Base-by-base conservation (phyloP, 176 grass and related monocot species). In the Aegilops sharonensis region DNA sequence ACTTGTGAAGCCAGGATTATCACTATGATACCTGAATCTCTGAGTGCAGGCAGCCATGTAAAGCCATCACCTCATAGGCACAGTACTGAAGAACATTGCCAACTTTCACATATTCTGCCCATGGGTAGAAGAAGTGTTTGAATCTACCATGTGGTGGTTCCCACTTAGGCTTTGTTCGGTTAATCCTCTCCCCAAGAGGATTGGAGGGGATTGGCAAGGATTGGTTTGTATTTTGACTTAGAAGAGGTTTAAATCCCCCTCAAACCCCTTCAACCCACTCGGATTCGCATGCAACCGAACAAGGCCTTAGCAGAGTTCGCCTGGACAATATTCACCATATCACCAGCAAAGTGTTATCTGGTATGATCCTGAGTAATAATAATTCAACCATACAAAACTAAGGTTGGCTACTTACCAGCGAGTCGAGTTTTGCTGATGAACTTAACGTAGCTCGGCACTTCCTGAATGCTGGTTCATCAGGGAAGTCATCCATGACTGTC, bases 111-210 rank as follows among this genome's bases (percentile, higher is more conserved):
- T 96, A 93, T 74, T 96, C 85, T 21, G 27, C 71, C 94, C 91
- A 96, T 27, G 94, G 91, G 67, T 93, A 92, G 79, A 88, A 88
- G 66, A 96, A 91, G 68, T 91, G 91, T 75, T 68, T 85, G 85
- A 91, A 96, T 88, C 87, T 91, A 29, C 94, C 94, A 88, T 96
- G 94, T 17, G 94, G 94, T 78, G 89, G 91, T 69, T 96, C 94
- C 94, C 91, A 96, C 85, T 91, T 25, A 25, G 25, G 25, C 25
- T 25, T 25, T 25, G 25, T 25, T 25, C 25, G 25, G 25, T 25
- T 25, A 25, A 25, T 25, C 25, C 25, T 25, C 25, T 25, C 25
- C 25, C 25, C 25, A 25, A 25, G 25, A 25, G 25, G 25, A 25
- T 25, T 25, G 25, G 25, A 25, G 25, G 25, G 25, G 25, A 25